These are phyloP conservation scores for Phytophthora citricola DNA, from an alignment of 352 stramenopile species.

Conservation along the genomic window DNA sequence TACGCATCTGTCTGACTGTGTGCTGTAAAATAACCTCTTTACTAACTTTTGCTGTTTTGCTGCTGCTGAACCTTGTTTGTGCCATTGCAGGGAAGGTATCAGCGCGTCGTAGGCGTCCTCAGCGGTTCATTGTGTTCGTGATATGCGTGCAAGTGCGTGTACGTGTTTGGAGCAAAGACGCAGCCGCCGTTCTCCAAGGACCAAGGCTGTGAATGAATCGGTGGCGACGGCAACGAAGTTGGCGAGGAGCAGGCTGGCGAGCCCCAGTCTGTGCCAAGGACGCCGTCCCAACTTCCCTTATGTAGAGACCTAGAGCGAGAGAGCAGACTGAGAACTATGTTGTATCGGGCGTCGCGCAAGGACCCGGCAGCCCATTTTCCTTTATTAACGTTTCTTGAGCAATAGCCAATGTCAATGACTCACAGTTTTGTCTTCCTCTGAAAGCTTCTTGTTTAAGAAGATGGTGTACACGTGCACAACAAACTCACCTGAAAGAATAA, in stretches of 20 bases:
- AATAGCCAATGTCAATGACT: slow-evolving; percentile 25
- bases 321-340: slow-evolving; percentile 36
- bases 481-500: no score
- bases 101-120: slow-evolving; percentile 65
- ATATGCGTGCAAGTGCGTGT: slow-evolving; percentile 46
- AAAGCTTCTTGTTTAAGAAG: no score
- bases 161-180: slow-evolving; percentile 29
- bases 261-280: background rate
- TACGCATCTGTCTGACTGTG: slow-evolving; percentile 44
- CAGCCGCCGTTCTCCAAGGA: slow-evolving; percentile 8
- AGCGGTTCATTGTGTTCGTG: slow-evolving; percentile 37
- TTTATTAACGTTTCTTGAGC: slow-evolving; percentile 40
- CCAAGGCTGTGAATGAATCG: slow-evolving; percentile 31
- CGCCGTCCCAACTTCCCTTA: slow-evolving; percentile 15
- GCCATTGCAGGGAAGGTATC: slow-evolving; percentile 64
- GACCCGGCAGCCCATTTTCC: slow-evolving; percentile 29
- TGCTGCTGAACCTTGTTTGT: slow-evolving; percentile 20
- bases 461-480: no score
- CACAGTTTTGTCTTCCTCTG: background rate
- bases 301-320: slow-evolving; percentile 49
- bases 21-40: slow-evolving; percentile 13
- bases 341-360: slow-evolving; percentile 31
- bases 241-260: slow-evolving; percentile 1
- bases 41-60: slow-evolving; percentile 23
- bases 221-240: slow-evolving; percentile 9